Percentiles rank a stretch among this genome's conserved stretches.
phyloP scores from a whole-genome alignment of 495 filamentous ascomycete species.

The Penicillium canariense region DNA sequence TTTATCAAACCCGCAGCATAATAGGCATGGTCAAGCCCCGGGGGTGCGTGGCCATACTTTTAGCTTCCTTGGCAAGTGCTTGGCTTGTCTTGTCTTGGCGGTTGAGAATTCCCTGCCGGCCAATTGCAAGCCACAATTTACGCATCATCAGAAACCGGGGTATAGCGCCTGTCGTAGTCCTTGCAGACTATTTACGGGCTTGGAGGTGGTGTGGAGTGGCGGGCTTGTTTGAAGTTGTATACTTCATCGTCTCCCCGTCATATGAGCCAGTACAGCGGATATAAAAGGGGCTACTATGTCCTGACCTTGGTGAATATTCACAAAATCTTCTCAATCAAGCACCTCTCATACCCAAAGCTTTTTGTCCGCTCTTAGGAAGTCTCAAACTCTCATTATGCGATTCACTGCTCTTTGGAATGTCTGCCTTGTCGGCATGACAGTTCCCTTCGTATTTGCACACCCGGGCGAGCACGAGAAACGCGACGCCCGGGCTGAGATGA shows the following conservation, averaged over 20 bases:
- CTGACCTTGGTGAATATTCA: not conserved
- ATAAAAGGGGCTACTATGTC: not conserved
- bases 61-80: not conserved
- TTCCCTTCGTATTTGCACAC: not conserved
- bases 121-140: not conserved
- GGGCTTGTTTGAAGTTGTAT: not conserved
- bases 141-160: not conserved
- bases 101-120: not conserved
- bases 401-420: not conserved
- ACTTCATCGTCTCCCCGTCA: too few species aligned
- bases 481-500: not conserved
- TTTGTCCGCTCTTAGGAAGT: not conserved
- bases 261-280: not conserved
- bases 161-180: not conserved
- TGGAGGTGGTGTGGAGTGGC: not conserved
- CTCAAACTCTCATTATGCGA: not conserved
- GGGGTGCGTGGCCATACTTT: not conserved
- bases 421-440: not conserved
- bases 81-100: not conserved
- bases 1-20: not conserved
- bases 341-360: too few species aligned
- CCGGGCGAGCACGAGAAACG: not conserved
- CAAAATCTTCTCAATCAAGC: not conserved
- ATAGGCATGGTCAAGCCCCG: not conserved
- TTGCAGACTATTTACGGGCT: not conserved